Base-by-base conservation (phyloP, 768 basidiomycete species). In the Mycena maculata region DNA sequence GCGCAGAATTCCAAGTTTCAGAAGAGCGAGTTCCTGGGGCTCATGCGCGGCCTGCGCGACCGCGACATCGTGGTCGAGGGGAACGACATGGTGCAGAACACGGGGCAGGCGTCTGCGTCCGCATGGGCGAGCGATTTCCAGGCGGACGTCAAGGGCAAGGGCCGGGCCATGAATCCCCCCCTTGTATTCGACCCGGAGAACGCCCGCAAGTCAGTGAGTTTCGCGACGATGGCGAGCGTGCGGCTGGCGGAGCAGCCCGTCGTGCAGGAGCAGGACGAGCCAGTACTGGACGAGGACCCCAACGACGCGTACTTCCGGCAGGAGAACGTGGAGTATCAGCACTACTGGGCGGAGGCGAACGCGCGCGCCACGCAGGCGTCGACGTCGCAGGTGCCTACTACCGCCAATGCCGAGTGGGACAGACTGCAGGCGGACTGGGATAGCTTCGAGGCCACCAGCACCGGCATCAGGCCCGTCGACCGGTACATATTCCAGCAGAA, bases 31-130 rank as follows among this genome's bases (percentile, higher is more conserved):
- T 98, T 98, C 76, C 83, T 98, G 84, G 85, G 85, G 23, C 83
- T 98, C 28, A 97, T 98, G 95, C 87, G 86, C 56, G 89, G 93
- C 76, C 79, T 98, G 60, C 83, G 93, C 41, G 95, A 96, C 77
- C 87, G 90, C 10, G 86, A 92, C 73, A 84, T 94, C 42, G 84
- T 90, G 18, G 90, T 97, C 3, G 89, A 92, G 52, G 93, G 91
- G 22, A 90, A 95, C 73, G 79, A 90, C 56, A 87, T 98, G 77
- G 92, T 96, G 13, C 79, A 86, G 63, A 88, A 81, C 55, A 81
- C 82, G 50, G 82, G 79, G 13, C 76, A 78, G 25, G 68, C 72
- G 8, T 70, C 70, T 18, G 64, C 63, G 38, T 70, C 71, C 39
- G 72, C 48, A 22, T 67, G 66, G 66, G 66, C 66, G 16, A 41